Evolutionary conservation across 2,329 filamentous ascomycete genomes (phyloP), one percentile per base, ranked within the genome.

Genomic region (Colletotrichum cuscutae): DNA sequence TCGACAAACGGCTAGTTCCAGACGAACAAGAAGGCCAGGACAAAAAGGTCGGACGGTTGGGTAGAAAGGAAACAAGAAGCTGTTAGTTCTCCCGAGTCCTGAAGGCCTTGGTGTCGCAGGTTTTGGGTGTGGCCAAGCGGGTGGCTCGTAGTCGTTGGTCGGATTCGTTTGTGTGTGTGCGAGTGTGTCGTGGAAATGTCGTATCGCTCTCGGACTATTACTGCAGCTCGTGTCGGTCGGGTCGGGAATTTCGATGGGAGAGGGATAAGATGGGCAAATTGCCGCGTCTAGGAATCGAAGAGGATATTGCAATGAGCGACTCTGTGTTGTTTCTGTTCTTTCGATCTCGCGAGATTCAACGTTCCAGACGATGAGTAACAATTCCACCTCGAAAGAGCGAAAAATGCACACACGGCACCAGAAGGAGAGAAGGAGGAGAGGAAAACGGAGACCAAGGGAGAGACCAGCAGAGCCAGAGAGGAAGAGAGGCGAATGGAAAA

Each of bases 61-160:
- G 49, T 28, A 19, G 22, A 30, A 59, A 19, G 57, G 52, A 68
- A 73, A 59, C 35, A 53, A 66, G 52, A 62, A 67, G 49, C 49
- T 56, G 52, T 19, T 75, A 75, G 77, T 77, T 79, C 75, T 75
- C 63, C 73, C 76, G 61, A 56, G 76, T 65, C 66, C 77, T 81
- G 81, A 80, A 78, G 80, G 77, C 71, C 73, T 77, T 77, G 75
- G 80, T 82, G 82, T 85, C 82, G 82, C 83, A 85, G 82, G 77
- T 81, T 79, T 35, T 68, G 35, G 68, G 37, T 66, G 65, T 69
- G 53, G 28, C 56, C 59, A 60, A 61, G 58, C 57, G 62, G 52
- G 63, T 57, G 42, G 19, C 46, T 73, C n/a, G 56, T 19, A 28
- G 53, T 62, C 62, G 68, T 58, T 67, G 71, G 58, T 35, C 57